phyloP scores from a whole-genome alignment of 2,329 filamentous ascomycete species.

The Ceratocystis variospora region DNA sequence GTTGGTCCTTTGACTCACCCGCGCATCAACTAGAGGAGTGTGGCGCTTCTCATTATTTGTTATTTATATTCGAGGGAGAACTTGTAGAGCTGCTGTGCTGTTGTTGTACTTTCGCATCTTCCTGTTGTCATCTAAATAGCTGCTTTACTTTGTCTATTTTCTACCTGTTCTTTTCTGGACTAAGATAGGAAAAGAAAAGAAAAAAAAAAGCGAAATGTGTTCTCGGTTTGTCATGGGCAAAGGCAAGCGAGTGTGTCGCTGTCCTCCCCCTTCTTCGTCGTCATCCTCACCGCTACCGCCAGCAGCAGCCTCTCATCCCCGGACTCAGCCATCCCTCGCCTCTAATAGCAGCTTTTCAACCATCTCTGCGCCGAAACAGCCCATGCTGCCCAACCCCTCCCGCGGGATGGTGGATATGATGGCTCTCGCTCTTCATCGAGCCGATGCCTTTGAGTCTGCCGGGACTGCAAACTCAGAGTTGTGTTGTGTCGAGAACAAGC shows the following conservation, averaged over 20 bases:
- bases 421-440: not conserved
- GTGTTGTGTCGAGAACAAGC: not conserved
- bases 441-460: not conserved
- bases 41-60: no score
- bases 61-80: no score
- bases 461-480: not conserved
- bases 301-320: not conserved
- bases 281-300: not conserved
- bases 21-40: no score
- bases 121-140: no score
- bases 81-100: no score
- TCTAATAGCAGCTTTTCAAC: not conserved
- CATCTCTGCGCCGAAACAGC: not conserved
- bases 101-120: no score
- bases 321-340: not conserved
- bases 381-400: not conserved
- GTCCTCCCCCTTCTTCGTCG: not conserved
- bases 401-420: not conserved
- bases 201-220: constrained; percentile 1
- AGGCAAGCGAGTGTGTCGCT: constrained; percentile 10
- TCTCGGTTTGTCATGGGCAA: constrained; percentile 15
- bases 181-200: no score
- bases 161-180: no score
- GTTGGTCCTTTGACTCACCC: no score
- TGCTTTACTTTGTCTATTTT: no score